A percentile compares a stretch with the other conserved stretches of the same genome.
phyloP scores from a whole-genome alignment of 129 eudicot genomes.

The Daucus carota region DNA sequence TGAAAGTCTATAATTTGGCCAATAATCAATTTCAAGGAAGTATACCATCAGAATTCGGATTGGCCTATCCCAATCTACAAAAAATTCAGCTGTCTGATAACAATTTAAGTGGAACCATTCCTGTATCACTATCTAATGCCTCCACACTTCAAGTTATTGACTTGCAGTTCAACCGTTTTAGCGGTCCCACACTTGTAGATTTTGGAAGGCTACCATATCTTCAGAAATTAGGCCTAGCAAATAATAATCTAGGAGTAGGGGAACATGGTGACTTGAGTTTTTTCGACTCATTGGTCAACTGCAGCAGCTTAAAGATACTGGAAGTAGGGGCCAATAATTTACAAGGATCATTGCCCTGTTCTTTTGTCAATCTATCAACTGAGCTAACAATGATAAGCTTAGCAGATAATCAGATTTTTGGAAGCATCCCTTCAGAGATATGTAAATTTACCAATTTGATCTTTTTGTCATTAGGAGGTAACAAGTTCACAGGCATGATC shows the following conservation, averaged over 20 bases:
- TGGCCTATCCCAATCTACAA: not conserved
- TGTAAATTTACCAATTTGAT: conserved; percentile 19
- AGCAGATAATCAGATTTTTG: conserved; percentile 21
- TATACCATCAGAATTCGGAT: conserved; percentile 7
- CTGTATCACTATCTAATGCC: conserved; percentile 24
- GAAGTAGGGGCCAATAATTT: conserved; percentile 14
- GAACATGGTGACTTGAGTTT: conserved; percentile 14
- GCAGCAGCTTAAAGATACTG: conserved; percentile 18
- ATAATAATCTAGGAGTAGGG: conserved; percentile 16
- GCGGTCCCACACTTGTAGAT: not conserved
- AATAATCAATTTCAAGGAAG: conserved; percentile 15
- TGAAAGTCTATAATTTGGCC: not conserved
- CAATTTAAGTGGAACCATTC: conserved; percentile 6
- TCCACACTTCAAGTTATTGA: conserved; percentile 16
- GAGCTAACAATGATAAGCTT: conserved; percentile 8
- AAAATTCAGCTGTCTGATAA: not conserved
- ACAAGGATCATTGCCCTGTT: conserved; percentile 10
- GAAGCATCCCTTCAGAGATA: conserved; percentile 32
- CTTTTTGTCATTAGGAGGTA: conserved; percentile 10
- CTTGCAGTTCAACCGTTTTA: not conserved
- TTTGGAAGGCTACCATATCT: conserved; percentile 19
- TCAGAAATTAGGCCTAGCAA: not conserved
- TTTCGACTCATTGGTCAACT: conserved; percentile 23
- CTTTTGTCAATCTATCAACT: conserved; percentile 11
- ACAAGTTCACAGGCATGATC: conserved; percentile 22